Evolutionary conservation across 805 yeast genomes (phyloP).

Genomic region (Candida corydali): DNA sequence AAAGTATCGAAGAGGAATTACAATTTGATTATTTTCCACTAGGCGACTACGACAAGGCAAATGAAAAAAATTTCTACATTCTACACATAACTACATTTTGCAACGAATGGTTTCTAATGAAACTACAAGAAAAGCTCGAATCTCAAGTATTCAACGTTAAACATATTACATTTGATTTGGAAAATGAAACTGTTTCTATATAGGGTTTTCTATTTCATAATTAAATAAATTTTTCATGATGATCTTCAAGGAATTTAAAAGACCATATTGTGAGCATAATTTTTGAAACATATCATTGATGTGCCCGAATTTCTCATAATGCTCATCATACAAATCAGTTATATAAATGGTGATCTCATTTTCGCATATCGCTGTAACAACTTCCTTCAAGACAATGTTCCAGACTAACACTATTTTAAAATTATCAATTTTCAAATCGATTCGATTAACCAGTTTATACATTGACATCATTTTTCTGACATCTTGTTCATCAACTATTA

Average conservation of each 20-base stretch:
- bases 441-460: slow-evolving; percentile 17
- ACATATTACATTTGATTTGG: slow-evolving; percentile 24
- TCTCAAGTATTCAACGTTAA: slow-evolving; percentile 4
- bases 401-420: slow-evolving; percentile 14
- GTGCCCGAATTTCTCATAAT: slow-evolving; percentile 9
- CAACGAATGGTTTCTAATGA: slow-evolving; percentile 20
- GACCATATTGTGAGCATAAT: slow-evolving; percentile 22
- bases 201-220: slow-evolving; percentile 4
- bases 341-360: slow-evolving; percentile 14
- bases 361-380: slow-evolving; percentile 21
- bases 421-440: slow-evolving; percentile 12
- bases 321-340: slow-evolving; percentile 4
- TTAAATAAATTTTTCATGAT: slow-evolving; percentile 19
- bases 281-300: slow-evolving; percentile 15
- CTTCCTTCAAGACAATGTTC: slow-evolving; percentile 20
- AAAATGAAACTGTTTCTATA: slow-evolving; percentile 15
- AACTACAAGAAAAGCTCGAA: slow-evolving; percentile 6
- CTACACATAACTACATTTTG: slow-evolving; percentile 22
- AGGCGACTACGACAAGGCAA: slow-evolving; percentile 30
- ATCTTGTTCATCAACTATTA: slow-evolving; percentile 13
- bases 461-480: slow-evolving; percentile 14
- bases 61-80: slow-evolving; percentile 26
- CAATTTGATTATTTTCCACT: slow-evolving; percentile 26
- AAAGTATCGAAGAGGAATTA: slow-evolving; percentile 13
- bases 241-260: slow-evolving; percentile 19